Evolutionary conservation across 768 basidiomycete genomes (phyloP), one percentile per base, ranked within the genome.

Genomic region (Rhodotorula graminis): DNA sequence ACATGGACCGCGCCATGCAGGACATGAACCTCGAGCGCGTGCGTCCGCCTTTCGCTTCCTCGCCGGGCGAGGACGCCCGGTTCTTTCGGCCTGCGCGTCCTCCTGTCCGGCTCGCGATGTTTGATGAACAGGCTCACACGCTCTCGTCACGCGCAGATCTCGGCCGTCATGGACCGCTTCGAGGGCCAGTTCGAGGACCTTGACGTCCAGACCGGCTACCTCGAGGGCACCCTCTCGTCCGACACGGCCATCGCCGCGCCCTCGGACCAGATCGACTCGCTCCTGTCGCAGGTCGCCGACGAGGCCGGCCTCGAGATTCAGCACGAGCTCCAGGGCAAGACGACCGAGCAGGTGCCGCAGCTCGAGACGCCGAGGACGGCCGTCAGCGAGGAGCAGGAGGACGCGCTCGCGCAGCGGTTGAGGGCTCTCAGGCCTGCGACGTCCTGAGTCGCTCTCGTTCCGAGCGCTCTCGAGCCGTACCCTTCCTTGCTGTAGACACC

Each of bases 1-100:
- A 93, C 47, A 98, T 99, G 96, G 96, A 99, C 81, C 91, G 90
- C 80, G 96, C 96, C 9, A 98, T 99, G 96, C 90, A 96, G 77
- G 90, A 85, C 82, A 99, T 99, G 96, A 98, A 99, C 84, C 86
- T 98, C 68, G 96, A 99, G 78, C 86, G 89, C 80, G 95, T 96
- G 79, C 79, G 88, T 83, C 19, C 7, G 29, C 31, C 11, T 29
- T 5, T 15, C 11, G 10, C n/a, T 40, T 18, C 57, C 25, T 52
- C 40, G 37, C 37, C 37, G 9, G 37, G 4, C 37, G n/a, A 37
- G 37, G 37, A 37, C 9, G 37, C 37, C 37, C 4, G 37, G 37
- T 9, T 37, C 37, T 37, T 4, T 37, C 9, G 37, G 37, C 37
- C 37, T 37, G 37, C 37, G 37, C 9, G 37, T 37, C 37, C 4